Evolutionary conservation across 164 flowering plant genomes (phyloP).

Genomic region (Platanus orientalis): DNA sequence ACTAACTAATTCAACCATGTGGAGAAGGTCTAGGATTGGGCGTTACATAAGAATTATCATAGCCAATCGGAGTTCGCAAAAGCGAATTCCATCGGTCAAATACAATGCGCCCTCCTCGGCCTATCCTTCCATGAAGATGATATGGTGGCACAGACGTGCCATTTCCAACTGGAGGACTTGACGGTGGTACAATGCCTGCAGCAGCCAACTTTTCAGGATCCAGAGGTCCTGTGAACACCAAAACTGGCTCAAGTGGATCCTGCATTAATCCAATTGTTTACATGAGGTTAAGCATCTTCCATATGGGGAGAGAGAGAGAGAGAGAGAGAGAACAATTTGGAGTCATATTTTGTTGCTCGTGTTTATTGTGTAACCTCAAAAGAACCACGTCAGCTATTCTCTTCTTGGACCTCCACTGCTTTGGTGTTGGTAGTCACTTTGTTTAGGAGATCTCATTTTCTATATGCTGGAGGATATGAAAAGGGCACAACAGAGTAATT

Average conservation of each 20-base stretch:
- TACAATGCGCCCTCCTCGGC: slow-evolving; percentile 88
- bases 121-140: slow-evolving; percentile 73
- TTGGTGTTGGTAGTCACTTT: too few relatives aligned
- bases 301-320: too few relatives aligned
- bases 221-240: slow-evolving; percentile 78
- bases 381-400: too few relatives aligned
- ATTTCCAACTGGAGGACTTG: slow-evolving; percentile 36
- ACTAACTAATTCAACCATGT: slow-evolving; percentile 24
- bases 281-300: too few relatives aligned
- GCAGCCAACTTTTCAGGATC: slow-evolving; percentile 74
- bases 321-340: too few relatives aligned
- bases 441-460: too few relatives aligned
- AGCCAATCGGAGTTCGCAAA: slow-evolving; percentile 42
- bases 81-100: slow-evolving; percentile 97
- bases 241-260: slow-evolving; percentile 86
- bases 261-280: slow-evolving; percentile 28
- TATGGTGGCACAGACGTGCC: slow-evolving; percentile 28
- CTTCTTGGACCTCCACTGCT: too few relatives aligned
- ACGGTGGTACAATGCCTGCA: slow-evolving; percentile 70
- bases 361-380: too few relatives aligned
- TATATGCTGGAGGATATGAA: too few relatives aligned
- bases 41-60: slow-evolving; percentile 46
- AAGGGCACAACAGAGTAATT: too few relatives aligned
- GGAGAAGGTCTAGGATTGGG: slow-evolving; percentile 41
- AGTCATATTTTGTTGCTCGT: too few relatives aligned